Evolutionary conservation across 2,329 filamentous ascomycete genomes (phyloP).

Genomic region (Fusarium compactum): DNA sequence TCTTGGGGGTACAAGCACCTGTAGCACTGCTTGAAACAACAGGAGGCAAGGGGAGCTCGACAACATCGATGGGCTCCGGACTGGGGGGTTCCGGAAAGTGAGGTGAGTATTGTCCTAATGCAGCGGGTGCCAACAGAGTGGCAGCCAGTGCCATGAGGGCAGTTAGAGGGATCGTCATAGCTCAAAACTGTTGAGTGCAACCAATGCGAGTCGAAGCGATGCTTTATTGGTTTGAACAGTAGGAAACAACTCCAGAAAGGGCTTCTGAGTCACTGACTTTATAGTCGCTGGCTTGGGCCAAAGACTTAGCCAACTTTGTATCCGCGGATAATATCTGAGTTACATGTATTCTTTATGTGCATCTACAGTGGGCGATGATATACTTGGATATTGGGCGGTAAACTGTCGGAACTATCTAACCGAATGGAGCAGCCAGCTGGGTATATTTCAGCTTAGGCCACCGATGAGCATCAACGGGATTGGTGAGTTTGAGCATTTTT

Average conservation of each 20-base stretch:
- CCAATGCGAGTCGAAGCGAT: neutral
- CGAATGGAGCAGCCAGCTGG: neutral
- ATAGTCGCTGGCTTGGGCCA: neutral
- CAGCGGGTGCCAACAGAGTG: neutral
- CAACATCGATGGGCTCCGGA: neutral
- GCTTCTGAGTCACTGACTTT: neutral
- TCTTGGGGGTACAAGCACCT: neutral
- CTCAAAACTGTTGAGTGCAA: neutral
- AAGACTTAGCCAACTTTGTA: neutral
- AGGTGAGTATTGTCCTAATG: conserved; percentile 4
- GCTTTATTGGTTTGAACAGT: neutral
- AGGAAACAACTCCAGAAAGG: neutral
- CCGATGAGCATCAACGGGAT: neutral
- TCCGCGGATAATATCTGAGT: neutral
- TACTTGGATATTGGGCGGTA: neutral
- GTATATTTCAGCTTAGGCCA: neutral
- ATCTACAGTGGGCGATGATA: neutral
- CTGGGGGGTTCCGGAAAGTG: conserved; percentile 2
- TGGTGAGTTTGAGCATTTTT: neutral
- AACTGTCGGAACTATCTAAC: neutral
- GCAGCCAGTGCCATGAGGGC: neutral
- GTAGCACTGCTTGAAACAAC: neutral
- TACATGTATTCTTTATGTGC: neutral
- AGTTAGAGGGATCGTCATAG: neutral
- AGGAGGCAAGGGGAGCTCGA: conserved; percentile 6